Conservation (phyloP, 2,329 filamentous ascomycete genomes). For the Calonectria pteridis region DNA sequence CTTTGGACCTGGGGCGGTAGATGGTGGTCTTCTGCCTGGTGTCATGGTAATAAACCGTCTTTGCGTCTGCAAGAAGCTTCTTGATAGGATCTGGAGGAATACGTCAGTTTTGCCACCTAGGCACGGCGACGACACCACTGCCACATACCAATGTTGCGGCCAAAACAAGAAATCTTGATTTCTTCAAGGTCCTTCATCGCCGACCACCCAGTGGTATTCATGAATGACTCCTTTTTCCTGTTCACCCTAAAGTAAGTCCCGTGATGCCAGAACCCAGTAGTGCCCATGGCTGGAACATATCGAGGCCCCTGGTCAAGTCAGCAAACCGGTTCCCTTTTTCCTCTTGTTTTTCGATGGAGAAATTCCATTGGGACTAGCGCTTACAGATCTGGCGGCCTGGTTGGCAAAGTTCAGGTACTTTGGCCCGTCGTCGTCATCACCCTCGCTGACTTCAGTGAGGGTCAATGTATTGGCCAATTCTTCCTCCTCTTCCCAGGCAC, state of each 20-base stretch:
- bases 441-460: constrained; percentile 40
- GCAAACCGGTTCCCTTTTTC: background rate
- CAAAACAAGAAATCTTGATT: constrained; percentile 67
- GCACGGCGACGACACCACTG: background rate
- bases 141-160: constrained; percentile 54
- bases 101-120: background rate
- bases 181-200: constrained; percentile 65
- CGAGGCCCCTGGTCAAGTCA: constrained; percentile 55
- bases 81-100: constrained; percentile 63
- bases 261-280: constrained; percentile 67
- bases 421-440: constrained; percentile 51
- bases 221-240: constrained; percentile 58
- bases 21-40: constrained; percentile 70
- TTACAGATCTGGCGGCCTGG: constrained; percentile 64
- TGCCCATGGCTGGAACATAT: constrained; percentile 66
- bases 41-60: constrained; percentile 63
- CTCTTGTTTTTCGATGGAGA: too few relatives aligned
- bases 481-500: constrained; percentile 68
- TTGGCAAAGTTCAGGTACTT: constrained; percentile 71
- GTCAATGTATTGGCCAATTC: constrained; percentile 55
- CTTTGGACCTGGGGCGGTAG: constrained; percentile 64
- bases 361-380: constrained; percentile 26
- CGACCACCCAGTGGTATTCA: constrained; percentile 49
- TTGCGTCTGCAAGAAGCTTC: constrained; percentile 65
- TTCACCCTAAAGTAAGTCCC: constrained; percentile 63